Evolutionary conservation across 805 yeast genomes (phyloP), one percentile per base, ranked within the genome.

Genomic region (Starmerella ratchasimensis): DNA sequence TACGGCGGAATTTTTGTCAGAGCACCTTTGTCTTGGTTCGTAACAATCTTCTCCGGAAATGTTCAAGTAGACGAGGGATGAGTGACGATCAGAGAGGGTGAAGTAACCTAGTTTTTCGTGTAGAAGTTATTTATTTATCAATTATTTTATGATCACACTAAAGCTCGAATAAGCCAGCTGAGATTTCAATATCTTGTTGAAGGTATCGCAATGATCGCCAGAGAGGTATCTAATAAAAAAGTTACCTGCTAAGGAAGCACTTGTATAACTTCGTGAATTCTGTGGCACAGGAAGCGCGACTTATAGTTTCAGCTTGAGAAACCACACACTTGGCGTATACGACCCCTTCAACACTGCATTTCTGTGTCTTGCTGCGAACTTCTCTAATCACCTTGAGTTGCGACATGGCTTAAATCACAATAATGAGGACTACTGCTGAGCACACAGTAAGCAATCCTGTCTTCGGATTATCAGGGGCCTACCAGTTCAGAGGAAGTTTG

Each of bases 1-100:
- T 50, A 52, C 31, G 69, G 67, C 5, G 64, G 63, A 1, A 49
- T 63, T 23, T 52, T 53, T 33, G 56, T 64, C 5, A 41, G 41
- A 8, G 42, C 44, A 17, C 42, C 58, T 37, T 22, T 54, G 33
- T 42, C 53, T 3, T 36, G 49, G 42, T 27, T 42, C 28, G 43
- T 52, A 25, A 20, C 45, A 10, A 8, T 49, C 41, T 51, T 50
- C 36, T 50, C 53, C 3, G 42, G 43, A 16, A 48, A 39, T 25
- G 53, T 51, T 11, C 43, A 47, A 28, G 48, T 45, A 18, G 49
- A 38, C 21, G 47, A 38, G 24, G n/a, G n/a, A n/a, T n/a, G n/a
- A n/a, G n/a, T n/a, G n/a, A n/a, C n/a, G n/a, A n/a, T n/a, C n/a
- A n/a, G n/a, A n/a, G n/a, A n/a, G n/a, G n/a, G n/a, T n/a, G n/a